Conservation (phyloP, 768 basidiomycete species). For the Termitomyces bulborhizus region DNA sequence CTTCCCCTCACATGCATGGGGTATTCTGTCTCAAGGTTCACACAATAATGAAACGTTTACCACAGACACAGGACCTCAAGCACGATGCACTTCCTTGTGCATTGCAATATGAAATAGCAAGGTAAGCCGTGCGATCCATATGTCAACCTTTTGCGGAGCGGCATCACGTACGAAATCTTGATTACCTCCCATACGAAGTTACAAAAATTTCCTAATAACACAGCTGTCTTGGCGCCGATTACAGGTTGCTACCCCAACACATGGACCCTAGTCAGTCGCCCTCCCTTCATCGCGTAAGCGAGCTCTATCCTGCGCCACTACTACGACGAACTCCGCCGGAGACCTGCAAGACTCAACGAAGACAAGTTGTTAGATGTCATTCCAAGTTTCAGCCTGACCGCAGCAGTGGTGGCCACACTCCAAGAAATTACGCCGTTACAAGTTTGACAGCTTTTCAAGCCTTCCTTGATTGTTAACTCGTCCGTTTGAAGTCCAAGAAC, state of each 20-base stretch:
- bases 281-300: background rate
- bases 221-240: background rate
- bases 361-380: background rate
- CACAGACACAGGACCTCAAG: background rate
- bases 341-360: background rate
- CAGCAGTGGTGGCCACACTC: no score
- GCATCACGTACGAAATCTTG: background rate
- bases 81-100: background rate
- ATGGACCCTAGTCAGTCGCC: background rate
- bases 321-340: background rate
- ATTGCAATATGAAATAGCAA: background rate
- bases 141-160: background rate
- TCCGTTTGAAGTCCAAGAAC: background rate
- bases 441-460: background rate
- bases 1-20: background rate
- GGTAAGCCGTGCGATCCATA: background rate
- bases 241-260: background rate
- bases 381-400: background rate
- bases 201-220: background rate
- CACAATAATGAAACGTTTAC: background rate
- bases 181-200: background rate
- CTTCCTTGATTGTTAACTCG: background rate
- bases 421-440: background rate
- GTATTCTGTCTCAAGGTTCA: background rate
- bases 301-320: conserved; percentile 1